Evolutionary conservation across 441 rosid species (phyloP), one percentile per base, ranked within the genome.

Genomic region (Geranium incanum): DNA sequence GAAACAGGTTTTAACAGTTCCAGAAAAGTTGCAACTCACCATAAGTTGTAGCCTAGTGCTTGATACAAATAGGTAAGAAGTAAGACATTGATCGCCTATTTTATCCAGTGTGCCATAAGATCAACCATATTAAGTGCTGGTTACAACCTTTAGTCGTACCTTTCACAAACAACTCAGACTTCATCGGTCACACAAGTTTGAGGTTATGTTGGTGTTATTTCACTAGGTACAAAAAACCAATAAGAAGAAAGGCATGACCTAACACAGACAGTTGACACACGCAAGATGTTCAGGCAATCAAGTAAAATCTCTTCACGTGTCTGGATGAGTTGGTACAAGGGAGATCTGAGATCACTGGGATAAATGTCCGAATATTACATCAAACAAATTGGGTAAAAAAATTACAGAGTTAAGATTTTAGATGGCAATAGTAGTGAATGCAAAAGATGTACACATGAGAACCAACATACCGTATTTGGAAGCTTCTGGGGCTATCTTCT

Each of bases 401-500:
- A 62, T 62, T 8, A 19, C 33, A 23, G 18, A 15, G 66, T 21
- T 62, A 21, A 8, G 4, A 62, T 6, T 23, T 62, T 62, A 62
- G 36, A 23, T 62, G 6, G 19, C 23, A 62, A 23, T 19, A 62
- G 66, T 8, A 43, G 36, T 62, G n/a, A 62, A 62, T 62, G 28
- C 36, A 28, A 12, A 66, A 12, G 9, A 36, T 5, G 41, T 15
- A 52, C 69, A 55, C 43, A 15, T 21, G 8, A 21, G 5, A 59
- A 41, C 16, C 6, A 59, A 67, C 60, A 43, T 93, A 93, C 99
- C 99, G 80, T 87, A 89, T 87, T 79, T 88, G 37, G 97, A 93
- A 83, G 99, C 99, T 78, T 91, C 95, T 52, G 95, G 97, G 69
- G 92, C 95, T 74, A 96, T 92, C 87, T 87, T 90, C 79, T 90